Conservation (phyloP, 1,284 basidiomycete genomes). For the Microbotryum silenes-acaulis region DNA sequence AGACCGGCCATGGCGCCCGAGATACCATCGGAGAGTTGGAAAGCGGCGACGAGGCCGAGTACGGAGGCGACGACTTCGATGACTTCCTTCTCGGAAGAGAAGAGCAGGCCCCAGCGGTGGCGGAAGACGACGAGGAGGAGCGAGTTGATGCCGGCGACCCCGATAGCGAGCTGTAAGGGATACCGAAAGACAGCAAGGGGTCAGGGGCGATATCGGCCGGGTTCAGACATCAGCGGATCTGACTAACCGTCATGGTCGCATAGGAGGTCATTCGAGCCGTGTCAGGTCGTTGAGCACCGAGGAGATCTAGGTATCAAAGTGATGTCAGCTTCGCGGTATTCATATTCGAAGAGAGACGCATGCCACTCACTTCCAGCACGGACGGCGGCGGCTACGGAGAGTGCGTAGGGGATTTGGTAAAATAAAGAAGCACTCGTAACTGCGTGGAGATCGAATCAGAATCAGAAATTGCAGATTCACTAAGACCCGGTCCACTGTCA, state of each 20-base stretch:
- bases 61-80: slow-evolving; percentile 39
- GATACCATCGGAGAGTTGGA: slow-evolving; percentile 41
- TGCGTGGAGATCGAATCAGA: background rate
- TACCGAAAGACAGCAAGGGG: too few species aligned
- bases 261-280: slow-evolving; percentile 38
- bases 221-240: too few species aligned
- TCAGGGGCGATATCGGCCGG: too few species aligned
- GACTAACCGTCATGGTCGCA: slow-evolving; percentile 30
- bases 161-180: slow-evolving; percentile 29
- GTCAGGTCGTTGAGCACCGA: slow-evolving; percentile 40
- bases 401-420: slow-evolving; percentile 42
- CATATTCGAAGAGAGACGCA: background rate
- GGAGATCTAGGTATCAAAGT: slow-evolving; percentile 33
- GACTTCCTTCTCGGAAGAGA: slow-evolving; percentile 40
- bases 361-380: slow-evolving; percentile 36
- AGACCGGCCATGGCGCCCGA: slow-evolving; percentile 41
- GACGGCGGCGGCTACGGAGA: slow-evolving; percentile 41
- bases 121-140: slow-evolving; percentile 39
- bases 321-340: background rate
- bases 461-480: background rate
- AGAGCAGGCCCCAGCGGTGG: slow-evolving; percentile 39
- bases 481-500: background rate
- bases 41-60: slow-evolving; percentile 42
- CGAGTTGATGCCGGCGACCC: slow-evolving; percentile 39
- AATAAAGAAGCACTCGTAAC: slow-evolving; percentile 31